phyloP scores from a whole-genome alignment of 1,139 yeast species.

The Scheffersomyces segobiensis region DNA sequence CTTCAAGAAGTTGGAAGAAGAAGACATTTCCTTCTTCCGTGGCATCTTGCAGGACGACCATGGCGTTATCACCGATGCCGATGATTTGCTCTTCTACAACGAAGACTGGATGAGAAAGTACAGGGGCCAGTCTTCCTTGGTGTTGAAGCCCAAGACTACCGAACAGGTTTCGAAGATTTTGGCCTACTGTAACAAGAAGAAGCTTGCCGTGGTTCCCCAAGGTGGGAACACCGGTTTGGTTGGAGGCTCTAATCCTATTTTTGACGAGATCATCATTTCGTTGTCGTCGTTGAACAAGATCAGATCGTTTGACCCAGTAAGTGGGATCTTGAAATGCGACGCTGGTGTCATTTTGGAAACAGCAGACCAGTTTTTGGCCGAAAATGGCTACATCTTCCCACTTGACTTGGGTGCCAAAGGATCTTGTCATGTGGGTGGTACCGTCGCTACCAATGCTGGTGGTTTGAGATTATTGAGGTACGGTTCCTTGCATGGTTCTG shows the following conservation, averaged over 20 bases:
- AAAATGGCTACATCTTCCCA: constrained; percentile 87
- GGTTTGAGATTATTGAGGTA: constrained; percentile 85
- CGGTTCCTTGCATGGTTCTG: constrained; percentile 92
- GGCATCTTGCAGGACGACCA: constrained; percentile 53
- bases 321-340: constrained; percentile 86
- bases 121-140: constrained; percentile 79
- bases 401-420: constrained; percentile 97
- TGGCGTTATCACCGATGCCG: constrained; percentile 51
- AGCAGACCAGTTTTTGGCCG: constrained; percentile 79
- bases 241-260: constrained; percentile 92
- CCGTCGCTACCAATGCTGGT: constrained; percentile 95
- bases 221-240: constrained; percentile 98
- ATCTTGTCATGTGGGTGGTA: constrained; percentile 95
- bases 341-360: constrained; percentile 88
- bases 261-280: constrained; percentile 83
- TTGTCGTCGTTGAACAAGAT: constrained; percentile 72
- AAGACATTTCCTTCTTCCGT: constrained; percentile 65
- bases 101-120: constrained; percentile 98
- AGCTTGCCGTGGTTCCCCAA: constrained; percentile 89
- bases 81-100: constrained; percentile 72
- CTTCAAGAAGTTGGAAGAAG: constrained; percentile 48
- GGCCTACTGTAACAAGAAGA: constrained; percentile 76
- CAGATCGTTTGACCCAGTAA: constrained; percentile 75
- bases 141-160: constrained; percentile 81
- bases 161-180: constrained; percentile 77